phyloP scores from a whole-genome alignment of 805 yeast genomes.

The Candida hungchunana region DNA sequence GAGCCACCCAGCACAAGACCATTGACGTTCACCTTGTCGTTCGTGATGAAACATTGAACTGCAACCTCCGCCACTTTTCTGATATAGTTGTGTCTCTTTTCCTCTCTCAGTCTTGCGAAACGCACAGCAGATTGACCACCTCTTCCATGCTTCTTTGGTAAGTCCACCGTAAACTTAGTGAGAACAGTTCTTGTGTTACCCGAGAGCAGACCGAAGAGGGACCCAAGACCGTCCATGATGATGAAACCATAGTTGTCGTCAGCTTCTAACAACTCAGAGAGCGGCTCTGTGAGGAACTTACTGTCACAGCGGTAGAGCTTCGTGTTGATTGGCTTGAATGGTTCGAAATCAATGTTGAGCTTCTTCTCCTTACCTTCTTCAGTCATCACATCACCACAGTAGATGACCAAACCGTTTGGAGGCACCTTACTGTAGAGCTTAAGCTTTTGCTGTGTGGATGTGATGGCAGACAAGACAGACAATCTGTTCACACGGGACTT shows the following conservation, averaged over 20 bases:
- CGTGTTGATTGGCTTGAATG: slow-evolving; percentile 98
- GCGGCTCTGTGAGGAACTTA: slow-evolving; percentile 96
- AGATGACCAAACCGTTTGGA: slow-evolving; percentile 88
- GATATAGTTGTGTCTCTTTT: slow-evolving; percentile 97
- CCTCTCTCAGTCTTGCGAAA: slow-evolving; percentile 98
- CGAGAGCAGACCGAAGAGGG: slow-evolving; percentile 88
- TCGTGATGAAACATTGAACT: slow-evolving; percentile 93
- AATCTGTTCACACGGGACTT: slow-evolving; percentile 96
- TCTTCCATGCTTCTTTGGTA: slow-evolving; percentile 99
- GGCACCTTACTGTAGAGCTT: slow-evolving; percentile 89
- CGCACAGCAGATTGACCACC: slow-evolving; percentile 99
- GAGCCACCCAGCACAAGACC: slow-evolving; percentile 98
- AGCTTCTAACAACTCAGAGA: slow-evolving; percentile 87
- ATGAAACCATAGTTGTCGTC: slow-evolving; percentile 97
- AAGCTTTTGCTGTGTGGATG: slow-evolving; percentile 95
- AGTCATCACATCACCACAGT: slow-evolving; percentile 97
- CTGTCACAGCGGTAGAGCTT: slow-evolving; percentile 93
- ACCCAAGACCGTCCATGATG: slow-evolving; percentile 99
- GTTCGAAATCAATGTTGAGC: slow-evolving; percentile 95
- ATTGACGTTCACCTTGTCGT: slow-evolving; percentile 88
- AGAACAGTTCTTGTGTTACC: slow-evolving; percentile 97
- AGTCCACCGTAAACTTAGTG: slow-evolving; percentile 94
- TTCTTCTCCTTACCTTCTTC: slow-evolving; percentile 97
- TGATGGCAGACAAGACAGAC: slow-evolving; percentile 93
- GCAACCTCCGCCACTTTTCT: slow-evolving; percentile 98